Evolutionary conservation across 169 alveolate species (phyloP).

Genomic region (Plasmodium fragile): DNA sequence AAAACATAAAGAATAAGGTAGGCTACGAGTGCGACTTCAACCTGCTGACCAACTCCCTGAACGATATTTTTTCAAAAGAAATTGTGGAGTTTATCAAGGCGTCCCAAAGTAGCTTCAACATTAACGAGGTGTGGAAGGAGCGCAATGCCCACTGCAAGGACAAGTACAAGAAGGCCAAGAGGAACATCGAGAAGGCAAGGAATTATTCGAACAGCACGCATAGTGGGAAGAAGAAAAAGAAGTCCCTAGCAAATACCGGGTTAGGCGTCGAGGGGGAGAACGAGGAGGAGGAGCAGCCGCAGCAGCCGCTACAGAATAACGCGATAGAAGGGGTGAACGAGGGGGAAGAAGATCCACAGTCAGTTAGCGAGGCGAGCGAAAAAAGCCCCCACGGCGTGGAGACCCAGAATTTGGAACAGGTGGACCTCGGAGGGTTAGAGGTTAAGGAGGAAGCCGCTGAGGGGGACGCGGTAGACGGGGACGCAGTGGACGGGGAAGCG

Average conservation of each 20-base stretch:
- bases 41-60: constrained; percentile 37
- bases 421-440: constrained; percentile 18
- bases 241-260: neutral
- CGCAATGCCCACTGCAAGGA: constrained; percentile 36
- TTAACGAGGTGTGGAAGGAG: constrained; percentile 62
- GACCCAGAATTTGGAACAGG: neutral
- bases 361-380: neutral
- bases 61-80: constrained; percentile 75
- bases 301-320: no score
- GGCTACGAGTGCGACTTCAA: constrained; percentile 65
- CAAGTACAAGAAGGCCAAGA: constrained; percentile 32
- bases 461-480: constrained; percentile 11
- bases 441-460: constrained; percentile 8
- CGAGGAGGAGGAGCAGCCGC: no score
- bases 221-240: constrained; percentile 13
- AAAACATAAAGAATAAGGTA: neutral
- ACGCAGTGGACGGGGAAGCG: neutral
- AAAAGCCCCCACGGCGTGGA: neutral
- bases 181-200: constrained; percentile 38
- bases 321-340: neutral
- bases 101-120: constrained; percentile 51
- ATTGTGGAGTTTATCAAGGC: constrained; percentile 73
- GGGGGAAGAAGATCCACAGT: neutral
- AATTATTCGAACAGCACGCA: constrained; percentile 14
- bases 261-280: neutral